phyloP scores from a whole-genome alignment of 1,284 basidiomycete species.

The Ganoderma meredithae region DNA sequence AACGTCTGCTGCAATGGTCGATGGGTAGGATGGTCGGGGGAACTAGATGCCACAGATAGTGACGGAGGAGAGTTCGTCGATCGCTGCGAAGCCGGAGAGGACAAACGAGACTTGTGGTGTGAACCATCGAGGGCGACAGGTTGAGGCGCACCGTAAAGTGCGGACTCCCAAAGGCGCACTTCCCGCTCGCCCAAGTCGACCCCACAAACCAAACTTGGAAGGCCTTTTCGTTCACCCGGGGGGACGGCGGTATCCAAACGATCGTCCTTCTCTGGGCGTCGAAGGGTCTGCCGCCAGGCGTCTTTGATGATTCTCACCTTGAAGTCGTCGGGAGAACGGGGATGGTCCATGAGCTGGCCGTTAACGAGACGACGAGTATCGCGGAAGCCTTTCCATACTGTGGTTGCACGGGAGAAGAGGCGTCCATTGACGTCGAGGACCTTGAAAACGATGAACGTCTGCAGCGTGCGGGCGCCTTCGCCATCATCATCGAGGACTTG shows the following conservation, averaged over 20 bases:
- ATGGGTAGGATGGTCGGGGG: neutral
- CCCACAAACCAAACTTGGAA: constrained; percentile 13
- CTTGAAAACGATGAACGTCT: constrained; percentile 17
- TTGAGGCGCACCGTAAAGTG: neutral
- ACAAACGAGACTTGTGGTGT: neutral
- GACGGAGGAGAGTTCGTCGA: neutral
- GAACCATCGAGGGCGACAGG: neutral
- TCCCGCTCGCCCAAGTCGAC: constrained; percentile 21
- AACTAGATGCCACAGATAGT: neutral
- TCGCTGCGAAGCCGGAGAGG: neutral
- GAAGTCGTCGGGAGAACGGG: neutral
- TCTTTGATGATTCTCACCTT: constrained; percentile 28
- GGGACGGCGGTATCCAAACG: constrained; percentile 14
- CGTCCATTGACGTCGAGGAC: constrained; percentile 21
- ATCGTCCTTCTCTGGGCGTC: constrained; percentile 9
- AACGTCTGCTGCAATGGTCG: constrained; percentile 22
- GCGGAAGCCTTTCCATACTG: constrained; percentile 5
- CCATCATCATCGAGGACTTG: neutral
- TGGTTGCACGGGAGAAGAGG: constrained; percentile 28
- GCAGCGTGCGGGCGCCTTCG: neutral
- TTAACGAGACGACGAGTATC: neutral
- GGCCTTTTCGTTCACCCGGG: neutral
- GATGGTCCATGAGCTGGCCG: neutral
- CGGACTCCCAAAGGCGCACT: constrained; percentile 12
- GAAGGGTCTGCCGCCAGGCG: constrained; percentile 22